Conservation (phyloP, 805 yeast species). For the Hermanozyma aechmeae region DNA sequence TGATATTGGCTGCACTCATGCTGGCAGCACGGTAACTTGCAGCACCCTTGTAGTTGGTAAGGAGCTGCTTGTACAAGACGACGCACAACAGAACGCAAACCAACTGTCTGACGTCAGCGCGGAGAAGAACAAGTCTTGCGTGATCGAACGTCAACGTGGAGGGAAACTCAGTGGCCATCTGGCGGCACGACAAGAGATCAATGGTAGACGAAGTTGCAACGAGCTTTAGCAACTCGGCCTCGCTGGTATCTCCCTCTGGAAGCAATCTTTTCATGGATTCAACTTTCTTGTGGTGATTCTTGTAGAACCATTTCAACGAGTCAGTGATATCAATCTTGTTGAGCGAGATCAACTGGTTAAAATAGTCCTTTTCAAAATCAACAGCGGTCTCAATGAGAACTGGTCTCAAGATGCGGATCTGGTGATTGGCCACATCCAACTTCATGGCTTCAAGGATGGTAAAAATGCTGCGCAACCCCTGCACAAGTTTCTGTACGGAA, state of each 20-base stretch:
- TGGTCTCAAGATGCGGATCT: conserved; percentile 77
- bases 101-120: conserved; percentile 81
- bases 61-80: conserved; percentile 63
- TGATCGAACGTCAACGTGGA: conserved; percentile 78
- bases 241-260: conserved; percentile 7
- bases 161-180: conserved; percentile 77
- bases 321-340: conserved; percentile 52
- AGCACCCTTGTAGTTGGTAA: conserved; percentile 27
- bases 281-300: conserved; percentile 18
- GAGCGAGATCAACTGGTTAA: conserved; percentile 41
- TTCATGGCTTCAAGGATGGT: conserved; percentile 90
- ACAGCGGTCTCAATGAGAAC: conserved; percentile 78
- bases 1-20: conserved; percentile 26
- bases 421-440: conserved; percentile 90
- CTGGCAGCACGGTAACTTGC: conserved; percentile 5
- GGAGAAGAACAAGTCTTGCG: conserved; percentile 61
- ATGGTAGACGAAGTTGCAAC: conserved; percentile 45
- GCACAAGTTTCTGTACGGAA: conserved; percentile 47
- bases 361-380: conserved; percentile 82
- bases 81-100: conserved; percentile 72
- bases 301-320: conserved; percentile 59
- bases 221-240: conserved; percentile 21
- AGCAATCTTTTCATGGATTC: conserved; percentile 1
- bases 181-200: conserved; percentile 63
- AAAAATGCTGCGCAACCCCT: conserved; percentile 69